Evolutionary conservation across 1,284 basidiomycete genomes (phyloP), one percentile per base, ranked within the genome.

Genomic region (Pisolithus thermaeus): DNA sequence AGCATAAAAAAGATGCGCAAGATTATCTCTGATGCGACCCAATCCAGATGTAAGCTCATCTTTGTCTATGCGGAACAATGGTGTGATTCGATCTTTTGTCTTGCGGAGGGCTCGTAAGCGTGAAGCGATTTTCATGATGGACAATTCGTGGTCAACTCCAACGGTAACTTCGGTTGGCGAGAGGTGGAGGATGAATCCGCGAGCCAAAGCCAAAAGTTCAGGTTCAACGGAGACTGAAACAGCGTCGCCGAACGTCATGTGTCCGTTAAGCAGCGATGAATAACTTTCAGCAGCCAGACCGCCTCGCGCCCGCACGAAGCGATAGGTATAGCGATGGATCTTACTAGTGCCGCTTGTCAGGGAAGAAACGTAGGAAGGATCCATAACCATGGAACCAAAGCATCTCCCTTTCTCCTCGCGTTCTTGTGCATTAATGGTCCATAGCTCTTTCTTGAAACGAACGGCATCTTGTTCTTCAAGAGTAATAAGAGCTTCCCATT

Each of bases 41-140:
- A 98, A 89, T 0, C 94, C 92, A 8, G 83, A 81, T 7, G 83
- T 80, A 40, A 97, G 72, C 66, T 99, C 96, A 66, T 99, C 97
- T 63, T 87, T 90, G 75, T 99, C 96, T 54, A 99, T 85, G 23
- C 95, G 81, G 71, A 94, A 98, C 7, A 87, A 66, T 9, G 71
- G 53, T 35, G 52, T 51, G 30, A 56, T 46, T 44, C 43, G 46
- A 14, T 47, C 49, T 9, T 23, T 57, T 43, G 18, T 46, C 39
- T 49, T 58, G 53, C 54, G 60, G 27, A 60, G 45, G 7, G 52
- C 49, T 41, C 53, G 56, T 48, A 61, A 52, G 39, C 64, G 59
- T 35, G 56, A 61, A 37, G 54, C 50, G 51, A 89, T 76, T 35
- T 70, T 73, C 8, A 72, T 70, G 20, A 78, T 64, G 58, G 81